A percentile compares a stretch with the other conserved stretches of the same genome.
These are phyloP conservation scores for Trifolium dubium DNA, from an alignment of 306 rosid genomes.

Conservation along the genomic window DNA sequence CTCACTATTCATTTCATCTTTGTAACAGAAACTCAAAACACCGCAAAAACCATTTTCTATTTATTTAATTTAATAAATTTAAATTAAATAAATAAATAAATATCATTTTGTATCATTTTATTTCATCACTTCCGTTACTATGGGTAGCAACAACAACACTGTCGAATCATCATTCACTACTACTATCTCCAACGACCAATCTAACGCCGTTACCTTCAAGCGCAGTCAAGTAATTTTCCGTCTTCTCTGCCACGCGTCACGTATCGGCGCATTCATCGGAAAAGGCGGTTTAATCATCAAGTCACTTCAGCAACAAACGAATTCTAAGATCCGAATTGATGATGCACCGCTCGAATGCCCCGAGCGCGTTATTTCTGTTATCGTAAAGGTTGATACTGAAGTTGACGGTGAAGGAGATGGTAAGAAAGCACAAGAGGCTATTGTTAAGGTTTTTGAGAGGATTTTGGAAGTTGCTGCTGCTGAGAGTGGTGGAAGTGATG, in stretches of 20 bases:
- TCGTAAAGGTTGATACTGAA: conserved; percentile 39
- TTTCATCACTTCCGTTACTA: background rate
- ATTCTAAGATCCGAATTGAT: conserved; percentile 75
- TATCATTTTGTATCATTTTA: too few species aligned
- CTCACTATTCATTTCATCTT: background rate
- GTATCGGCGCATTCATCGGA: conserved; percentile 89
- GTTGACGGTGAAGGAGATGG: conserved; percentile 23
- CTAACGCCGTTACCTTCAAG: conserved; percentile 47
- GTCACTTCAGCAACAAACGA: conserved; percentile 74
- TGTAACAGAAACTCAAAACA: background rate
- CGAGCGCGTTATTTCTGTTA: conserved; percentile 66
- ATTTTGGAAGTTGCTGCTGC: conserved; percentile 88
- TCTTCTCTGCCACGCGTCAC: conserved; percentile 89
- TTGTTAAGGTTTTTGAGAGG: conserved; percentile 83
- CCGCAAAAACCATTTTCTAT: too few species aligned
- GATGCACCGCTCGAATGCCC: conserved; percentile 67
- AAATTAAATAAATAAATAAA: too few species aligned
- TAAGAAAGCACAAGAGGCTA: conserved; percentile 76
- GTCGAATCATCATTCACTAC: background rate
- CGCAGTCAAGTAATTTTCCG: conserved; percentile 76
- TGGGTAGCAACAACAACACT: conserved; percentile 27
- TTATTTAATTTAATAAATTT: too few species aligned
- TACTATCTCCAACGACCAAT: conserved; percentile 40
- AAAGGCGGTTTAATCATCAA: conserved; percentile 75
- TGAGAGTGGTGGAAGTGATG: conserved; percentile 55